phyloP scores from a whole-genome alignment of 2,329 filamentous ascomycete genomes.

The Bipolaris gigantea region DNA sequence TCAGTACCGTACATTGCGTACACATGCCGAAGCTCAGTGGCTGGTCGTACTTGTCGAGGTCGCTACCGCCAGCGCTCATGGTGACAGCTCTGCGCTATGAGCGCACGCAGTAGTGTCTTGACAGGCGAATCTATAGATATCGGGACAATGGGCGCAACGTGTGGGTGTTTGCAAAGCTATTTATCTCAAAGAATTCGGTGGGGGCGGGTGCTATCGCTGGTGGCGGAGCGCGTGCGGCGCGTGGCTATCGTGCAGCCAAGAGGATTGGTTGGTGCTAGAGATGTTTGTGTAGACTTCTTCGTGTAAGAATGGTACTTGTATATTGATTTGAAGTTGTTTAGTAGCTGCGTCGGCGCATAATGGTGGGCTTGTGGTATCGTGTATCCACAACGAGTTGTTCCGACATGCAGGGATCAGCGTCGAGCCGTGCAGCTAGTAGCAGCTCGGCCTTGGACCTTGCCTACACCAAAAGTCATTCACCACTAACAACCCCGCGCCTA shows the following conservation, averaged over 20 bases:
- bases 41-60: slow-evolving; percentile 78
- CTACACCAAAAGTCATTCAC: slow-evolving; percentile 33
- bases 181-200: slow-evolving; percentile 1
- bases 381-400: slow-evolving; percentile 11
- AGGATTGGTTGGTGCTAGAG: not conserved
- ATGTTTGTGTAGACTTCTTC: not conserved
- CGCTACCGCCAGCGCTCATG: slow-evolving; percentile 69
- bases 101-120: slow-evolving; percentile 16
- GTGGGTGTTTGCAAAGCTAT: not conserved
- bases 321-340: not conserved
- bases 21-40: slow-evolving; percentile 12
- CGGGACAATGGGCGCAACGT: not conserved
- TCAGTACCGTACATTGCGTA: slow-evolving; percentile 13
- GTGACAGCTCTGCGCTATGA: slow-evolving; percentile 17
- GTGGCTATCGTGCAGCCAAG: not conserved
- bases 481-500: slow-evolving; percentile 25
- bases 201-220: slow-evolving; percentile 10
- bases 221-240: slow-evolving; percentile 10
- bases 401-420: slow-evolving; percentile 16
- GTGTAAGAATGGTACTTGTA: slow-evolving; percentile 3
- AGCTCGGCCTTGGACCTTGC: slow-evolving; percentile 11
- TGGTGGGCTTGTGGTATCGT: slow-evolving; percentile 12
- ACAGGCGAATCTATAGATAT: not conserved
- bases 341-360: not conserved
- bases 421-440: slow-evolving; percentile 12